Evolutionary conservation across 345 rosid genomes (phyloP).

Genomic region (Arabis hirsuta): DNA sequence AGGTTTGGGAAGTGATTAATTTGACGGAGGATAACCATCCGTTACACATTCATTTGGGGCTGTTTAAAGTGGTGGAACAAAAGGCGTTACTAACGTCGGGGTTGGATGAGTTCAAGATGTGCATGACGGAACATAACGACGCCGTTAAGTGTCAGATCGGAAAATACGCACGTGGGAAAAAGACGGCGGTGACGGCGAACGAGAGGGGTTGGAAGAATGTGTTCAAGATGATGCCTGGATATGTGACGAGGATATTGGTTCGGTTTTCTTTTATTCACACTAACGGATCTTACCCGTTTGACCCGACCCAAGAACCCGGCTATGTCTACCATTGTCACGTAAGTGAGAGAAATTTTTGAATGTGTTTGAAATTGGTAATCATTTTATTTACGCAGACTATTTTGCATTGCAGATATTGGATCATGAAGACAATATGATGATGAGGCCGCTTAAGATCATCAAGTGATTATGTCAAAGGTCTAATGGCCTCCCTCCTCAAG

Average conservation of each 20-base stretch:
- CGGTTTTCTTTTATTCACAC: conserved; percentile 71
- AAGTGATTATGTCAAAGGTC: conserved; percentile 38
- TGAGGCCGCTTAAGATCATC: conserved; percentile 74
- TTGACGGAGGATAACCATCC: conserved; percentile 93
- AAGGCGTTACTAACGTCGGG: conserved; percentile 51
- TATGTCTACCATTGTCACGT: conserved; percentile 97
- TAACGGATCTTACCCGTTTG: conserved; percentile 68
- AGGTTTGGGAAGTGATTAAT: conserved; percentile 90
- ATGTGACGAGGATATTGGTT: conserved; percentile 65
- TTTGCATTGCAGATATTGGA: conserved; percentile 66
- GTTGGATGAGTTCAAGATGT: conserved; percentile 56
- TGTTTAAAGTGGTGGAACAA: conserved; percentile 72
- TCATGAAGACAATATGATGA: conserved; percentile 92
- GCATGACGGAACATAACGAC: conserved; percentile 69
- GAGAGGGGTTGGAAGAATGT: conserved; percentile 98
- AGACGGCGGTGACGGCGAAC: conserved; percentile 51
- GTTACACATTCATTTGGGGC: conserved; percentile 81
- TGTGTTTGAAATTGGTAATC: not conserved
- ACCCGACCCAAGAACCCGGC: conserved; percentile 79
- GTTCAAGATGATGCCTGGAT: conserved; percentile 79
- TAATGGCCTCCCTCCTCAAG: conserved; percentile 12
- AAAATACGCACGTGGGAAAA: conserved; percentile 63
- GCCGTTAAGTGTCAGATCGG: conserved; percentile 63
- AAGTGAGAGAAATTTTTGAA: conserved; percentile 39
- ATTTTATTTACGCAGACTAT: not conserved